Base-by-base conservation (phyloP, 306 rosid species). In the Inga leiocalycina region DNA sequence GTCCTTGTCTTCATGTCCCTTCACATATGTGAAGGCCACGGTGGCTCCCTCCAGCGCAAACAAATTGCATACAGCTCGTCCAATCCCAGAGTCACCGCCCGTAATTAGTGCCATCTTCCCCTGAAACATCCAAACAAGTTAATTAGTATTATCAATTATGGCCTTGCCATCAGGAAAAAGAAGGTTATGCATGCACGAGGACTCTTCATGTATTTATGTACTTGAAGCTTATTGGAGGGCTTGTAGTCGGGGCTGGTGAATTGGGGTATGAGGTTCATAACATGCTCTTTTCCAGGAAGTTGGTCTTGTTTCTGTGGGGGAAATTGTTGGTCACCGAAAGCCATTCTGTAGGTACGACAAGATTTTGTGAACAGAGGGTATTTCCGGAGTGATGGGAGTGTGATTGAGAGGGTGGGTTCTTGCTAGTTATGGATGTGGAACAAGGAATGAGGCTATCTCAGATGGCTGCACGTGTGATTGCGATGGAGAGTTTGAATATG, bases 81-180 rank as follows among this genome's bases (percentile, higher is more conserved):
- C 98, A 7, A 95, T 93, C 72, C 98, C 94, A 0, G 98, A 93
- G 87, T 95, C 97, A 2, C 97, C 98, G 0, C 98, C 98, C 0
- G 95, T 91, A 68, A 95, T 89, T n/a, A 93, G 32, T 8, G 97
- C 95, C 80, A 93, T 80, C 89, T 88, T 93, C 54, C 97, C 98
- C 98, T 94, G 85, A 67, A 77, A 56, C 43, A 59, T 59, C 27
- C 54, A 32, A 10, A 48, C 15, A 14, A 27, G 59, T 46, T 46
- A 2, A n/a, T 41, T 49, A 16, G 14, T 49, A 14, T 49, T 49
- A 13, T 48, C 4, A 14, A 34, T 27, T 7, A 45, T 46, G 3
- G 59, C 57, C 13, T 45, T 6, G 59, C 5, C 51, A 72, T 46
- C 8, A 20, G 45, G 56, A 41, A 20, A 43, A 44, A 6, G 54